phyloP scores from a whole-genome alignment of 2,329 filamentous ascomycete species.

The Xylariales sp. region DNA sequence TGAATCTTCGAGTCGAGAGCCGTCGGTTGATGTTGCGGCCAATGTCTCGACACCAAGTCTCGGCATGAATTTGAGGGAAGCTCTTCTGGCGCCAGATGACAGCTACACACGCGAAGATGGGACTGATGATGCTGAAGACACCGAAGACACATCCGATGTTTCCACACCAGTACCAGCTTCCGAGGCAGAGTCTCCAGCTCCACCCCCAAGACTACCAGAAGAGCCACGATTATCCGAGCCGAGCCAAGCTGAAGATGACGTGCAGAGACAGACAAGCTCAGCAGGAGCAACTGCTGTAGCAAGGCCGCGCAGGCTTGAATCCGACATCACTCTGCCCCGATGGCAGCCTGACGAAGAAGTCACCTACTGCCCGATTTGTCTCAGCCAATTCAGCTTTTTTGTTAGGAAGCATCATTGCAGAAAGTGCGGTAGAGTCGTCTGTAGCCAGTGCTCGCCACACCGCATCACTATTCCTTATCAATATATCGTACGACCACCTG shows the following conservation, averaged over 20 bases:
- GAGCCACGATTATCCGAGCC: constrained; percentile 4
- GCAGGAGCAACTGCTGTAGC: too few relatives aligned
- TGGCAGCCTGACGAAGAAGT: constrained; percentile 91
- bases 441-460: constrained; percentile 84
- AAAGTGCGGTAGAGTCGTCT: constrained; percentile 93
- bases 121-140: not conserved
- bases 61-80: too few relatives aligned
- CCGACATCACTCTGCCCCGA: constrained; percentile 57
- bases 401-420: constrained; percentile 91
- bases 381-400: constrained; percentile 74
- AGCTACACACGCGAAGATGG: too few relatives aligned
- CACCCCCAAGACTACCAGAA: not conserved
- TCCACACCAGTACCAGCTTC: not conserved
- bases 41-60: too few relatives aligned
- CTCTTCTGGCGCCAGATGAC: too few relatives aligned
- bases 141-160: not conserved
- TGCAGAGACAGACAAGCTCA: too few relatives aligned
- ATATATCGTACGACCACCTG: constrained; percentile 81
- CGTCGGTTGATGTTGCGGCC: too few relatives aligned
- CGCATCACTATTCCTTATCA: constrained; percentile 91
- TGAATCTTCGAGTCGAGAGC: too few relatives aligned
- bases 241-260: constrained; percentile 6
- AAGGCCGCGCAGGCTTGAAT: constrained; percentile 7
- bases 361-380: constrained; percentile 79
- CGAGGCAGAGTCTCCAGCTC: not conserved